These are phyloP conservation scores for Aspergillus nanangensis DNA, from an alignment of 495 filamentous ascomycete species.

Conservation along the genomic window DNA sequence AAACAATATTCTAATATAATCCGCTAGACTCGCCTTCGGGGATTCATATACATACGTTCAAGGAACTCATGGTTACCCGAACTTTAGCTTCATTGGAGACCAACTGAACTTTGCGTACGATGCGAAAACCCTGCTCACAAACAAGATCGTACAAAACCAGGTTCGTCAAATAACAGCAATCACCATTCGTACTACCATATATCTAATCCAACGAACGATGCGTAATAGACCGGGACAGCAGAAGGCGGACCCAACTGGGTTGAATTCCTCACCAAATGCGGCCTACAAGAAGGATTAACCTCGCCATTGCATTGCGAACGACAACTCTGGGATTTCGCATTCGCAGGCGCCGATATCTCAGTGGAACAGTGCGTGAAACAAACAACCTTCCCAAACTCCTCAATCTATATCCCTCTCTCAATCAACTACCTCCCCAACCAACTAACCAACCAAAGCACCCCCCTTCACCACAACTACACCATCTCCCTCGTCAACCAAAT, in stretches of 20 bases:
- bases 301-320: constrained; percentile 33
- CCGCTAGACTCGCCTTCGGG: constrained; percentile 43
- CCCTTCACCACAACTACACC: constrained; percentile 46
- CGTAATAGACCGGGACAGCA: constrained; percentile 29
- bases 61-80: constrained; percentile 41
- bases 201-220: neutral
- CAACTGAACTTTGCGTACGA: constrained; percentile 33
- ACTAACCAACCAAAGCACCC: constrained; percentile 20
- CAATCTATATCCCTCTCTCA: neutral
- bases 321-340: constrained; percentile 54
- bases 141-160: constrained; percentile 49
- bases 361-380: constrained; percentile 24
- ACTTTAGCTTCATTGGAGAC: constrained; percentile 49
- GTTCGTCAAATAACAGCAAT: constrained; percentile 21
- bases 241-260: constrained; percentile 50
- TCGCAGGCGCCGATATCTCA: constrained; percentile 48
- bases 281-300: constrained; percentile 27
- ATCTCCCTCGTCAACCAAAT: constrained; percentile 40
- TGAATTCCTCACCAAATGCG: constrained; percentile 45
- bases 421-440: no score
- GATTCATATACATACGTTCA: constrained; percentile 54
- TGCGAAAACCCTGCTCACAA: constrained; percentile 31
- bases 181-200: no score
- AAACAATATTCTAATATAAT: no score
- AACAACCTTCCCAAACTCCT: neutral